These are phyloP conservation scores for Thalassiosira exigua DNA, from an alignment of 352 stramenopile genomes.

Conservation along the genomic window DNA sequence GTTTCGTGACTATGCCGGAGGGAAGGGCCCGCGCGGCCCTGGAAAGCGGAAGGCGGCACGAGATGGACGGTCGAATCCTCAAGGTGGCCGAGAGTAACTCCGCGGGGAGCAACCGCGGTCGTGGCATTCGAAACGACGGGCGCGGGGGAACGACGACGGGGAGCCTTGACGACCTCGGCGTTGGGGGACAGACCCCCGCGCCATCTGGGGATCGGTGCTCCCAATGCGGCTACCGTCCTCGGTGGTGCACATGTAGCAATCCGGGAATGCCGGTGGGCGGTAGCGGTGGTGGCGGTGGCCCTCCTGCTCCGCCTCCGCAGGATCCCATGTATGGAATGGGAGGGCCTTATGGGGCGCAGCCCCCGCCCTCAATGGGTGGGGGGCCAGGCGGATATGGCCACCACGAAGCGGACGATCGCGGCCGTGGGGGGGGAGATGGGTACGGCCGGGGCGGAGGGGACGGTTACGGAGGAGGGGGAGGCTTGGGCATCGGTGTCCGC, in stretches of 20 bases:
- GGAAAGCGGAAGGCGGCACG: slow-evolving; percentile 60
- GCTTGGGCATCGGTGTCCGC: slow-evolving; percentile 18
- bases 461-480: slow-evolving; percentile 27
- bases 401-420: slow-evolving; percentile 45
- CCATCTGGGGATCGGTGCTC: slow-evolving; percentile 66
- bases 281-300: no score
- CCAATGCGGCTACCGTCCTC: slow-evolving; percentile 80
- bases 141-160: no score
- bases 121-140: slow-evolving; percentile 7
- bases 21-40: slow-evolving; percentile 63
- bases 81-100: slow-evolving; percentile 83
- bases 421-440: slow-evolving; percentile 40
- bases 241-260: slow-evolving; percentile 75
- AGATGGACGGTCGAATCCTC: slow-evolving; percentile 76
- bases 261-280: slow-evolving; percentile 26
- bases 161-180: not conserved
- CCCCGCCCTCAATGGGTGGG: slow-evolving; percentile 31
- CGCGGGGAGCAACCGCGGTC: slow-evolving; percentile 62
- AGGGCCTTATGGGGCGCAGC: not conserved
- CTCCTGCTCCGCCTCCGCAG: slow-evolving; percentile 21
- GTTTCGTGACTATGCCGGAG: slow-evolving; percentile 83
- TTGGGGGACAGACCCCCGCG: slow-evolving; percentile 1
- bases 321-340: slow-evolving; percentile 50
- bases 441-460: slow-evolving; percentile 37
- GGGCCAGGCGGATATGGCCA: slow-evolving; percentile 44